Conservation (phyloP, 1,284 basidiomycete species). For the Apiotrichum mycotoxinovorans region DNA sequence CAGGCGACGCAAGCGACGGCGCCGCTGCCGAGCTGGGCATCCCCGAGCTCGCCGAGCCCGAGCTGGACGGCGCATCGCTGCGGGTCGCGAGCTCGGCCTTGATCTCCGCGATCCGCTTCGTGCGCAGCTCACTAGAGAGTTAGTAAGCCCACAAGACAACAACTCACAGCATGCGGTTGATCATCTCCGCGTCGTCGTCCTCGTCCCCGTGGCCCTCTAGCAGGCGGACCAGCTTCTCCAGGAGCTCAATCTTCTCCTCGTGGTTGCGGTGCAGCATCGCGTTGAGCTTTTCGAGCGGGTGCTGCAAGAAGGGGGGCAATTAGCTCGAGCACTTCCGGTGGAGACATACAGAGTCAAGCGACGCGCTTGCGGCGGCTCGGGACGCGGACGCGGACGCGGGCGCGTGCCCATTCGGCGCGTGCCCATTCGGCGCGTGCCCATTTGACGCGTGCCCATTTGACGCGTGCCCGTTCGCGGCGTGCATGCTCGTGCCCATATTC, state of each 20-base stretch:
- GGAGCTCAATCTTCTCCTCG: conserved; percentile 29
- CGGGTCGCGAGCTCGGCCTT: conserved; percentile 31
- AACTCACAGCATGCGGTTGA: conserved; percentile 32
- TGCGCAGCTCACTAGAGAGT: conserved; percentile 23
- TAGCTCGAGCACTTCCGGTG: too few relatives aligned
- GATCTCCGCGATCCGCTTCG: conserved; percentile 37
- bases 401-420: too few relatives aligned
- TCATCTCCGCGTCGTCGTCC: conserved; percentile 38
- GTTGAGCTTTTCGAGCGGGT: conserved; percentile 29
- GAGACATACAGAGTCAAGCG: conserved; percentile 10
- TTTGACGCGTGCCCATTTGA: not conserved
- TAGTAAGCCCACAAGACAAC: not conserved
- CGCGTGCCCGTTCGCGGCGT: not conserved
- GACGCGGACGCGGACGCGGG: too few relatives aligned
- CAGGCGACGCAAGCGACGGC: too few relatives aligned
- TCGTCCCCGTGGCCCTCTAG: conserved; percentile 20
- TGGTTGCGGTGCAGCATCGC: conserved; percentile 34
- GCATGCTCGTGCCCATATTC: not conserved
- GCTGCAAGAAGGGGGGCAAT: too few relatives aligned
- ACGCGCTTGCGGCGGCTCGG: not conserved
- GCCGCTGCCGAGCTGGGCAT: not conserved
- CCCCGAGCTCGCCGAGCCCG: not conserved
- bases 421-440: not conserved
- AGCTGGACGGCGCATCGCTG: conserved; percentile 30
- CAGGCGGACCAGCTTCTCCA: conserved; percentile 21